A percentile compares a stretch with the other conserved stretches of the same genome.
Evolutionary conservation across 495 filamentous ascomycete genomes (phyloP).

Genomic region (Schizothecium vesticola): DNA sequence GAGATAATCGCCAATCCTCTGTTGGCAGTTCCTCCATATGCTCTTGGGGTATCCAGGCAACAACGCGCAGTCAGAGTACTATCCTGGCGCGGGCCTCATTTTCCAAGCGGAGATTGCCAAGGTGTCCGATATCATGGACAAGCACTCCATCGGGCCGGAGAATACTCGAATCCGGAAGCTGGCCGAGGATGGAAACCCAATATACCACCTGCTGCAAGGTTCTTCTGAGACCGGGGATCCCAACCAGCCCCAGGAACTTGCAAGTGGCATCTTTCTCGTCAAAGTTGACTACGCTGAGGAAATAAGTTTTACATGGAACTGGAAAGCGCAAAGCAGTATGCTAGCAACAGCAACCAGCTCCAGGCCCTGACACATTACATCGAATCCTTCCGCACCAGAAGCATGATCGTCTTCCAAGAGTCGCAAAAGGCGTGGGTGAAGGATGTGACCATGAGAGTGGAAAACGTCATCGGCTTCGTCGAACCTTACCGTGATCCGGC

Average conservation of each 20-base stretch:
- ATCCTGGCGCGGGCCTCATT: conserved; percentile 1
- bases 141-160: conserved; percentile 7
- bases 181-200: background rate
- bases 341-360: background rate
- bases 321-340: background rate
- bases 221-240: background rate
- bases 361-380: background rate
- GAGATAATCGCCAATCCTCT: background rate
- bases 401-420: background rate
- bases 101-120: conserved; percentile 5
- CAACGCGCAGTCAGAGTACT: conserved; percentile 4
- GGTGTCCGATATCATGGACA: conserved; percentile 8
- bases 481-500: background rate
- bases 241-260: too few species aligned
- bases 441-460: background rate
- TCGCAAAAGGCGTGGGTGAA: background rate
- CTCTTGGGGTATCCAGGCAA: background rate
- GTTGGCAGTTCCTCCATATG: background rate
- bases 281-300: background rate
- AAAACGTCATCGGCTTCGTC: background rate
- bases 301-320: background rate
- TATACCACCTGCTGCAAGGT: background rate
- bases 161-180: conserved; percentile 9
- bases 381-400: background rate
- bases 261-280: background rate